Conservation (phyloP, 2,329 filamentous ascomycete species). For the Fusarium foetens region DNA sequence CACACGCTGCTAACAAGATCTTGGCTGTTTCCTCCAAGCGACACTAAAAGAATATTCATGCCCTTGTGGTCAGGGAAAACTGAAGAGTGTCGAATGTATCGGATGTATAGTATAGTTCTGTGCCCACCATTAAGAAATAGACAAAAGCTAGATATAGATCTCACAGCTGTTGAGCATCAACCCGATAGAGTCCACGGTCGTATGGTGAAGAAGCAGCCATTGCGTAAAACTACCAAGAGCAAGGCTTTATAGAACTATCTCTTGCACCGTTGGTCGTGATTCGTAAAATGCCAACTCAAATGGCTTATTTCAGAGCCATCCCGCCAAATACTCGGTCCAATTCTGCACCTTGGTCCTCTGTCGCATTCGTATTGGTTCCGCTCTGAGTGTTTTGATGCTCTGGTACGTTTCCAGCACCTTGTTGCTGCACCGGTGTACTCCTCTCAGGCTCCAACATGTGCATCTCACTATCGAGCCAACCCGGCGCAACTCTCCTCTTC, state of each 20-base stretch:
- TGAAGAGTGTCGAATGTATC: neutral
- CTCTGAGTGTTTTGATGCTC: slow-evolving; percentile 24
- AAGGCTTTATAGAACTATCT: neutral
- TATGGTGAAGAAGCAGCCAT: neutral
- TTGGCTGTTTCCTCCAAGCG: neutral
- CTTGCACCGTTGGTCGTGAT: slow-evolving; percentile 20
- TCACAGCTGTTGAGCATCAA: neutral
- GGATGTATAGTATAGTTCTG: neutral
- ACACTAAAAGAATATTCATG: neutral
- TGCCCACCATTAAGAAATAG: neutral
- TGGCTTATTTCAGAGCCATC: slow-evolving; percentile 50
- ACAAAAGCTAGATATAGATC: neutral
- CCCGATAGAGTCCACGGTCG: neutral
- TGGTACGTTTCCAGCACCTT: slow-evolving; percentile 39
- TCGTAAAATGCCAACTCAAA: slow-evolving; percentile 7
- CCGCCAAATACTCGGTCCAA: slow-evolving; percentile 68
- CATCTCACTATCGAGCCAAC: slow-evolving; percentile 81
- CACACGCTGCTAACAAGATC: slow-evolving; percentile 40
- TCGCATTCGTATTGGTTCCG: slow-evolving; percentile 40
- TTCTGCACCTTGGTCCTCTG: slow-evolving; percentile 64
- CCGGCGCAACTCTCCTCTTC: slow-evolving; percentile 81
- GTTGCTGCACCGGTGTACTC: slow-evolving; percentile 46
- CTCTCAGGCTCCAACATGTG: slow-evolving; percentile 75
- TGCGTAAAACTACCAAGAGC: neutral
- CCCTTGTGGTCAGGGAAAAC: neutral